Evolutionary conservation across 129 eudicot genomes (phyloP).

Genomic region (Scalesia atractyloides): DNA sequence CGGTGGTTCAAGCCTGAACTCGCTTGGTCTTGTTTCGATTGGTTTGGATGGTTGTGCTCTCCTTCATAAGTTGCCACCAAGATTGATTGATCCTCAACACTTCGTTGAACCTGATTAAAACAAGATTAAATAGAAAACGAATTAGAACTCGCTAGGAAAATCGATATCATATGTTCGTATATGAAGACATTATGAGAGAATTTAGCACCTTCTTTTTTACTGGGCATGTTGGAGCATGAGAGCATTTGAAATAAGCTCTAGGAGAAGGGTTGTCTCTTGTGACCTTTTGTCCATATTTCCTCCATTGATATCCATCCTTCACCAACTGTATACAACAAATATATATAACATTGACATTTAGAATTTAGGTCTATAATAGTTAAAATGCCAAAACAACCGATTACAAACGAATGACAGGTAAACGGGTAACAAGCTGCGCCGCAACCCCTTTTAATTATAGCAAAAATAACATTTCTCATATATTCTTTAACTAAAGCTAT

Average conservation of each 20-base stretch:
- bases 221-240: slow-evolving; percentile 94
- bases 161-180: background rate
- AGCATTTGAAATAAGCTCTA: slow-evolving; percentile 98
- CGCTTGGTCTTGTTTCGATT: slow-evolving; percentile 44
- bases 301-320: slow-evolving; percentile 98
- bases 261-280: slow-evolving; percentile 99
- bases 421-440: no score
- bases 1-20: slow-evolving; percentile 45
- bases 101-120: slow-evolving; percentile 72
- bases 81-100: slow-evolving; percentile 85
- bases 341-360: background rate
- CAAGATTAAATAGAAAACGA: slow-evolving; percentile 3
- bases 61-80: slow-evolving; percentile 95
- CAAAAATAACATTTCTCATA: background rate
- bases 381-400: no score
- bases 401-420: no score
- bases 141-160: slow-evolving; percentile 12
- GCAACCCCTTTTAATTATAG: no score
- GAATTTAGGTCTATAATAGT: no score
- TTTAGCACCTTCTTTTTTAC: slow-evolving; percentile 88
- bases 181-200: background rate
- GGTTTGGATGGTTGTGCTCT: slow-evolving; percentile 85
- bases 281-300: slow-evolving; percentile 98
- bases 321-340: slow-evolving; percentile 51
- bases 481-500: background rate